Percentiles rank a stretch among this genome's conserved stretches.
phyloP scores from a whole-genome alignment of 2,329 filamentous ascomycete species.

The Epichloe hybrida region DNA sequence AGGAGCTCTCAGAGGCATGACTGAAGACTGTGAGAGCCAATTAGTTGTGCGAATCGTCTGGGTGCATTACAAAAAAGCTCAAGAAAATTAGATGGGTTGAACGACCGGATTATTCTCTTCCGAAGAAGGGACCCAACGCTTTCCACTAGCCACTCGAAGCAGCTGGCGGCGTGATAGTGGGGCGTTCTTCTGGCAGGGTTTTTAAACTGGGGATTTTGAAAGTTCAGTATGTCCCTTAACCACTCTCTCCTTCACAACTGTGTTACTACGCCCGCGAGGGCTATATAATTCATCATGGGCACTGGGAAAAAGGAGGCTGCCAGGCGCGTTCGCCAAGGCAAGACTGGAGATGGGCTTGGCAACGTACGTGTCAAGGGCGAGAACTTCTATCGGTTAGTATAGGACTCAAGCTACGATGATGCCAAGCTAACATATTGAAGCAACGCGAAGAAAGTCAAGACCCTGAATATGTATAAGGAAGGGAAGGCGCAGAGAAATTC shows the following conservation, averaged over 20 bases:
- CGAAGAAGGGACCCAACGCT: background rate
- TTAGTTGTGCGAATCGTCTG: background rate
- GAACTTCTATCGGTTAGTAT: slow-evolving; percentile 78
- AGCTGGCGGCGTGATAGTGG: background rate
- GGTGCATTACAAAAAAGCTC: background rate
- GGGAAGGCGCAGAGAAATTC: slow-evolving; percentile 73
- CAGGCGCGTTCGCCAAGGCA: slow-evolving; percentile 74
- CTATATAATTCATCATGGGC: slow-evolving; percentile 47
- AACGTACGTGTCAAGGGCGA: slow-evolving; percentile 93
- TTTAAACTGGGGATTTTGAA: slow-evolving; percentile 1
- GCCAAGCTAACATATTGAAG: slow-evolving; percentile 16
- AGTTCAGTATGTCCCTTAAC: background rate
- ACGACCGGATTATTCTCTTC: slow-evolving; percentile 1
- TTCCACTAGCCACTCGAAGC: background rate
- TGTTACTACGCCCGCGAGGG: background rate
- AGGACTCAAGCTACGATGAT: background rate
- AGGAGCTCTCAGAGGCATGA: slow-evolving; percentile 16
- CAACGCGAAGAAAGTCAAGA: slow-evolving; percentile 75
- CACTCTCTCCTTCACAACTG: background rate
- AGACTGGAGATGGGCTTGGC: slow-evolving; percentile 70
- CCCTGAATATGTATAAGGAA: slow-evolving; percentile 81
- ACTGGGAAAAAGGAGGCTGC: slow-evolving; percentile 81
- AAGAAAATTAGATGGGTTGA: background rate
- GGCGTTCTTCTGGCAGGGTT: background rate
- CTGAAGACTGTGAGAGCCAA: background rate